These are phyloP conservation scores for Fusarium haematococcum DNA, from an alignment of 2,329 filamentous ascomycete genomes.

Conservation along the genomic window DNA sequence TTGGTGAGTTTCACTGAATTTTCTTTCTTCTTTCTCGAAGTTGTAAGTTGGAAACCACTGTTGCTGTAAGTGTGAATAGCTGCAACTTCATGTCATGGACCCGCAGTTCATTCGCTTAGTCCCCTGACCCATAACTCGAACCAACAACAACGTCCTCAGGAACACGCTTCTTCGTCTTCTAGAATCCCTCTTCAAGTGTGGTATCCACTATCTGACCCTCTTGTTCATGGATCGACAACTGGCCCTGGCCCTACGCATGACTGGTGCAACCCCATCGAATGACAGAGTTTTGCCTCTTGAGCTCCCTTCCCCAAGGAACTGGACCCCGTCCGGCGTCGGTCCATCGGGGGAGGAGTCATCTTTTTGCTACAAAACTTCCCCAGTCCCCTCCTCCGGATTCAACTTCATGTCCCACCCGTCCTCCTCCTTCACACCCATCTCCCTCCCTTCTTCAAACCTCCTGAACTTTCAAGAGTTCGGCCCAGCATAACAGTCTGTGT, in stretches of 20 bases:
- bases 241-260: conserved; percentile 24
- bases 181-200: conserved; percentile 20
- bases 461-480: conserved; percentile 12
- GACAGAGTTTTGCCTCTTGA: conserved; percentile 38
- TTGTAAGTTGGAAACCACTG: background rate
- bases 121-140: background rate
- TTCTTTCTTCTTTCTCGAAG: background rate
- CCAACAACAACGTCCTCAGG: conserved; percentile 12
- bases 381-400: conserved; percentile 10
- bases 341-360: conserved; percentile 20
- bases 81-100: background rate
- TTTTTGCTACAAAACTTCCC: conserved; percentile 24
- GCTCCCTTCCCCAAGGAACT: background rate
- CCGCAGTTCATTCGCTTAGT: conserved; percentile 16
- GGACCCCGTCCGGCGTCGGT: conserved; percentile 29
- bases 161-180: conserved; percentile 14
- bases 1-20: background rate
- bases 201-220: conserved; percentile 3
- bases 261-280: conserved; percentile 30
- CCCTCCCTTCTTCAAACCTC: background rate
- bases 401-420: background rate
- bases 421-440: background rate
- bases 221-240: conserved; percentile 32
- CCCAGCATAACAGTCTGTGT: conserved; percentile 26
- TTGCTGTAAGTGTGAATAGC: background rate